phyloP scores from a whole-genome alignment of 441 rosid species.

The Cnidoscolus chayamansa region DNA sequence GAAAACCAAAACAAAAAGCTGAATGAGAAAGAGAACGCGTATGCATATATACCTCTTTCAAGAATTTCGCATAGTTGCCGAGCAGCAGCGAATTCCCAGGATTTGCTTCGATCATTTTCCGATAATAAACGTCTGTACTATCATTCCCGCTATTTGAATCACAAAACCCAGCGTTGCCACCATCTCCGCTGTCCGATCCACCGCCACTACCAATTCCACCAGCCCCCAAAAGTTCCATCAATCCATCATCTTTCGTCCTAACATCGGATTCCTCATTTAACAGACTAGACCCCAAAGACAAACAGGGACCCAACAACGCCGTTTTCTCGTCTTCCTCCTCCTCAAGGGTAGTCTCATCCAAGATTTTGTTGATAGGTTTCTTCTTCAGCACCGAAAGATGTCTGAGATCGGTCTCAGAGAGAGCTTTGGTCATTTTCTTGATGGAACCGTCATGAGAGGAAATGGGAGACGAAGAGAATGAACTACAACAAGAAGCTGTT shows the following conservation, averaged over 20 bases:
- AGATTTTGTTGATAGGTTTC: constrained; percentile 18
- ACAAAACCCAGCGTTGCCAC: constrained; percentile 25
- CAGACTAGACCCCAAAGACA: constrained; percentile 20
- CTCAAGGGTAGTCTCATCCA: constrained; percentile 33
- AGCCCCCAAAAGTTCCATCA: constrained; percentile 18
- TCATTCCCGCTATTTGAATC: constrained; percentile 22
- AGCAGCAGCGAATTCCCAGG: constrained; percentile 67
- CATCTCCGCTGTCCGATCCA: constrained; percentile 38
- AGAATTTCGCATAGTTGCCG: constrained; percentile 65
- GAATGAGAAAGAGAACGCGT: background rate
- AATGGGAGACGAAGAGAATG: constrained; percentile 27
- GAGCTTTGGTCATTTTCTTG: constrained; percentile 44
- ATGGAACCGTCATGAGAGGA: constrained; percentile 25
- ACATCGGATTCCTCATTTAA: constrained; percentile 35
- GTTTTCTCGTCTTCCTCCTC: constrained; percentile 32
- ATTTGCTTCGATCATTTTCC: constrained; percentile 68
- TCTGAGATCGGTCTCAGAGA: constrained; percentile 58
- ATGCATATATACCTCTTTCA: constrained; percentile 25
- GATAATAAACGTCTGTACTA: constrained; percentile 33
- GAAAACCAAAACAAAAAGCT: background rate
- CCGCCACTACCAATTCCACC: constrained; percentile 35
- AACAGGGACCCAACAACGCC: constrained; percentile 25
- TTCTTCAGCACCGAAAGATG: constrained; percentile 34
- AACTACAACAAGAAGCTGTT: constrained; percentile 35
- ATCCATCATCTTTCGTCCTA: constrained; percentile 11